Base-by-base conservation (phyloP, 768 basidiomycete species). In the Lactarius hatsudake region DNA sequence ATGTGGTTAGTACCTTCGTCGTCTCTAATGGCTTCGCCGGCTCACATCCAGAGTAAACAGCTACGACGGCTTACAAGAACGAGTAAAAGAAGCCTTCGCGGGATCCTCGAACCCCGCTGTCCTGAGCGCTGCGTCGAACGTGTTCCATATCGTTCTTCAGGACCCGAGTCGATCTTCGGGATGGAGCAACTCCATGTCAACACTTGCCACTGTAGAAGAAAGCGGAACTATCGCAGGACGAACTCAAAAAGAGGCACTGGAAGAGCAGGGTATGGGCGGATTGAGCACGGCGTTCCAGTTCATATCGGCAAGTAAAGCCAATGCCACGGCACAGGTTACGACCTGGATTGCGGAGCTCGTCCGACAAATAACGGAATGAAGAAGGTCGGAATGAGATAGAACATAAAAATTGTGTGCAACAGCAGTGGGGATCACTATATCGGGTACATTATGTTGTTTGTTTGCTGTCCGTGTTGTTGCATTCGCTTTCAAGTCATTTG, bases 21-120 rank as follows among this genome's bases (percentile, higher is more conserved):
- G 34, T 55, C 30, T 43, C 48, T 1, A n/a, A 40, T 58, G 20
- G 18, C 40, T 59, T 59, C 23, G 8, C 30, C 26, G 3, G 45
- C 54, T 68, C 61, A 69, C 56, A 7, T 38, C 58, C 17, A 18
- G 34, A 36, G 13, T 43, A 30, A 57, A 63, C 40, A 94, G 93
- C 20, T 93, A 90, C 69, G 91, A 93, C 51, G 83, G 83, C 60
- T 72, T 94, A 62, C 87, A 90, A 74, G 90, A 92, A 65, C 86
- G 84, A 67, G 86, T 94, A 73, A 87, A 85, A 71, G 88, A 89
- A 26, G 81, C 85, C 0, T 88, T 93, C 72, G 82, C 87, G 20
- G 87, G 83, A 65, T 87, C 88, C 3, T 86, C 88, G 18, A 93
- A 91, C 69, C 80, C 90, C 13, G 78, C 80, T 2, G 88, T 93